These are phyloP conservation scores for Nymphaea colorata DNA, from an alignment of 164 flowering plant species.

Conservation along the genomic window DNA sequence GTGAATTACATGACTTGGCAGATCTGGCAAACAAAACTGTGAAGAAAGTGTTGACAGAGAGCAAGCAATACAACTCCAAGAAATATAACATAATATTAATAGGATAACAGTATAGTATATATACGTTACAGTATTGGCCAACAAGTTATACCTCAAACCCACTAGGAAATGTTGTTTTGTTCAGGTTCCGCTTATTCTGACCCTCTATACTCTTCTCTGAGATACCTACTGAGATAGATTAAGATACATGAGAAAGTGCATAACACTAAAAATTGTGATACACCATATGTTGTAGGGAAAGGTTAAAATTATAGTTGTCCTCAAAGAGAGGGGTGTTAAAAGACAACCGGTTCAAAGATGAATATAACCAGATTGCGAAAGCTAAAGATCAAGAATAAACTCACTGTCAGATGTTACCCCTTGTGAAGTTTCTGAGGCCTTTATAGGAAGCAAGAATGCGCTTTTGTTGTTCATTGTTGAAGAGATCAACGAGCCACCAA, in stretches of 20 bases:
- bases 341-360: too few relatives aligned
- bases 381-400: constrained; percentile 5
- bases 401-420: constrained; percentile 34
- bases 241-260: too few relatives aligned
- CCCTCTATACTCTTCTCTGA: constrained; percentile 18
- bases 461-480: constrained; percentile 14
- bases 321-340: too few relatives aligned
- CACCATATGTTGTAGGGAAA: too few relatives aligned
- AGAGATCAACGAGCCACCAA: constrained; percentile 17
- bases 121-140: not conserved
- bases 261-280: too few relatives aligned
- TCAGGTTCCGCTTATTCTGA: constrained; percentile 19
- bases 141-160: constrained; percentile 53
- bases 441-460: constrained; percentile 16
- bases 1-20: not conserved
- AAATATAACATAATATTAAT: not conserved
- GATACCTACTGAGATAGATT: constrained; percentile 13
- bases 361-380: not conserved
- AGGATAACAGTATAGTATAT: not conserved
- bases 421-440: constrained; percentile 30
- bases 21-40: too few relatives aligned
- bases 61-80: not conserved
- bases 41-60: constrained; percentile 3
- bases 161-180: constrained; percentile 42
- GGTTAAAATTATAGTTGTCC: too few relatives aligned